phyloP scores from a whole-genome alignment of 2,329 filamentous ascomycete genomes.

The Fusarium bactridioides region DNA sequence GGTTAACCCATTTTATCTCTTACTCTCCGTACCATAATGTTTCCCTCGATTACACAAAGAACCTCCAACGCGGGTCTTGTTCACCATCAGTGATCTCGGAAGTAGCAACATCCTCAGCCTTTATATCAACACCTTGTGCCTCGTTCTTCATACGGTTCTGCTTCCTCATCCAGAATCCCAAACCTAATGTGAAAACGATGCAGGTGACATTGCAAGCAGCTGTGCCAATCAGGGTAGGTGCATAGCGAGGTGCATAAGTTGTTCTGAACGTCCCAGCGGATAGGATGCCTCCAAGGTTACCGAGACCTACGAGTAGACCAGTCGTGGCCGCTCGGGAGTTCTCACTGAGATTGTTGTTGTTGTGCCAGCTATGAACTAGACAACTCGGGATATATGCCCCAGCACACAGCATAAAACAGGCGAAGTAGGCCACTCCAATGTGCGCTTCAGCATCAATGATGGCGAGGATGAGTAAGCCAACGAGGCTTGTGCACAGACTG shows the following conservation, averaged over 20 bases:
- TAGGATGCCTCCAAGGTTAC: constrained; percentile 58
- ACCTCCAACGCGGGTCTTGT: neutral
- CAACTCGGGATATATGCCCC: constrained; percentile 57
- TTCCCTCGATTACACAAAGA: neutral
- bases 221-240: constrained; percentile 57
- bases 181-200: constrained; percentile 29
- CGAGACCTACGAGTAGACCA: constrained; percentile 56
- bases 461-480: neutral
- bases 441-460: neutral
- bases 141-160: neutral
- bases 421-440: constrained; percentile 57
- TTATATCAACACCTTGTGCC: neutral
- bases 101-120: neutral
- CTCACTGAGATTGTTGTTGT: constrained; percentile 62
- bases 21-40: accelerated
- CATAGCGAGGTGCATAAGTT: constrained; percentile 57
- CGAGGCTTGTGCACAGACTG: neutral
- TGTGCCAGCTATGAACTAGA: constrained; percentile 59
- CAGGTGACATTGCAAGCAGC: constrained; percentile 39
- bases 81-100: neutral
- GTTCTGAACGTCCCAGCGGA: constrained; percentile 54
- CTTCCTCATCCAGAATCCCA: constrained; percentile 8
- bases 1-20: accelerated
- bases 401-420: constrained; percentile 56
- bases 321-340: constrained; percentile 56